Evolutionary conservation across 371 early-diverging fungal species (phyloP).

Genomic region (Capniomyces stellatus): DNA sequence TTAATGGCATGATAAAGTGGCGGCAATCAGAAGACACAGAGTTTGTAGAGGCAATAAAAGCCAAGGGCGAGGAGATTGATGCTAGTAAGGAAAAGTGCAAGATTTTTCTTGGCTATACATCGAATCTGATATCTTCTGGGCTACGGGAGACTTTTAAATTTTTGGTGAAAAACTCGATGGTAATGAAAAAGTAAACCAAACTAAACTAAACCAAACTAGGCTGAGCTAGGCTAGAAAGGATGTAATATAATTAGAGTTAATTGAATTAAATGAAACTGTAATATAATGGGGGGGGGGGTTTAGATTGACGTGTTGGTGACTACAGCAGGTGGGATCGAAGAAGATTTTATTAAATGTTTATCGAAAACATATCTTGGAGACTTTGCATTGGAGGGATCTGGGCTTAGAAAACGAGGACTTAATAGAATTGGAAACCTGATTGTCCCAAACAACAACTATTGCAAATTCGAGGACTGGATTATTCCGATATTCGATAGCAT

Average conservation of each 20-base stretch:
- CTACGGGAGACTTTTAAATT: slow-evolving; percentile 87
- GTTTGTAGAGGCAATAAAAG: slow-evolving; percentile 37
- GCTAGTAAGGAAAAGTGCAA: slow-evolving; percentile 57
- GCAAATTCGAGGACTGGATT: slow-evolving; percentile 97
- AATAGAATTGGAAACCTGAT: slow-evolving; percentile 98
- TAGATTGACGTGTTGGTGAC: slow-evolving; percentile 78
- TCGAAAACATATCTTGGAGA: slow-evolving; percentile 79
- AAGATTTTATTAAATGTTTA: slow-evolving; percentile 98
- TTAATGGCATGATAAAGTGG: slow-evolving; percentile 83
- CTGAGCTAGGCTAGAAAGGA: too few relatives aligned
- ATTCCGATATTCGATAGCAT: slow-evolving; percentile 84
- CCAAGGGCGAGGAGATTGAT: slow-evolving; percentile 41
- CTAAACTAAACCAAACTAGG: slow-evolving; percentile 7
- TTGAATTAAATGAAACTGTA: slow-evolving; percentile 6
- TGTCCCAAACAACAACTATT: slow-evolving; percentile 98
- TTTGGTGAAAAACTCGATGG: slow-evolving; percentile 77
- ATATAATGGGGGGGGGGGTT: too few relatives aligned
- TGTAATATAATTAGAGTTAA: slow-evolving; percentile 4
- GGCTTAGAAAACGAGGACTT: slow-evolving; percentile 76
- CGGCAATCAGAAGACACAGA: slow-evolving; percentile 65
- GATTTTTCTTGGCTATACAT: slow-evolving; percentile 95
- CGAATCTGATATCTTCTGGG: slow-evolving; percentile 94
- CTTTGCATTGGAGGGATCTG: slow-evolving; percentile 63
- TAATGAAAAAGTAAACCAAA: background rate
- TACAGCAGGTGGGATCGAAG: slow-evolving; percentile 98